Evolutionary conservation across 2,329 filamentous ascomycete genomes (phyloP).

Genomic region (Domatiomyces catenatus): DNA sequence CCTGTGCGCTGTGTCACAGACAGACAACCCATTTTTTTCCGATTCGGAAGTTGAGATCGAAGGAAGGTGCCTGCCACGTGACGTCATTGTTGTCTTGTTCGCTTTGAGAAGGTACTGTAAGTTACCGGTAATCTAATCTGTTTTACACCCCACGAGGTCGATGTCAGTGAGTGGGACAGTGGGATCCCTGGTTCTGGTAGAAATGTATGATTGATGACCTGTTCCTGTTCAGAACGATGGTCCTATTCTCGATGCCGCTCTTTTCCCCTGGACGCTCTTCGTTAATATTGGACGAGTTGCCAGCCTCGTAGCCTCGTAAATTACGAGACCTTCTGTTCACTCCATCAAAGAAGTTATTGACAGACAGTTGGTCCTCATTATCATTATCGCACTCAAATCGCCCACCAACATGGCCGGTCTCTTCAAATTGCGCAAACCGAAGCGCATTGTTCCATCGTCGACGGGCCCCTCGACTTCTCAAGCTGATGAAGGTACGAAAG

Average conservation of each 20-base stretch:
- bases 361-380: too few species aligned
- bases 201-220: too few species aligned
- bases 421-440: background rate
- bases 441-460: background rate
- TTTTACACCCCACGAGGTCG: background rate
- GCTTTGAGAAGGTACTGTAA: background rate
- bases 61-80: background rate
- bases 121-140: background rate
- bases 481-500: background rate
- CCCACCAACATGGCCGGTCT: background rate
- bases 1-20: background rate
- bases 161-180: too few species aligned
- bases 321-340: too few species aligned
- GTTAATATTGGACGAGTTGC: too few species aligned
- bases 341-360: too few species aligned
- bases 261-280: too few species aligned
- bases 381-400: background rate
- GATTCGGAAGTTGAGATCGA: background rate
- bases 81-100: background rate
- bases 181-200: too few species aligned
- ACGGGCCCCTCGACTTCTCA: background rate
- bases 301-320: too few species aligned
- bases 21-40: background rate
- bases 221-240: too few species aligned
- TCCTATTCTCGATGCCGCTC: too few species aligned